phyloP scores from a whole-genome alignment of 2,329 filamentous ascomycete species.

The Trichoderma koningii region DNA sequence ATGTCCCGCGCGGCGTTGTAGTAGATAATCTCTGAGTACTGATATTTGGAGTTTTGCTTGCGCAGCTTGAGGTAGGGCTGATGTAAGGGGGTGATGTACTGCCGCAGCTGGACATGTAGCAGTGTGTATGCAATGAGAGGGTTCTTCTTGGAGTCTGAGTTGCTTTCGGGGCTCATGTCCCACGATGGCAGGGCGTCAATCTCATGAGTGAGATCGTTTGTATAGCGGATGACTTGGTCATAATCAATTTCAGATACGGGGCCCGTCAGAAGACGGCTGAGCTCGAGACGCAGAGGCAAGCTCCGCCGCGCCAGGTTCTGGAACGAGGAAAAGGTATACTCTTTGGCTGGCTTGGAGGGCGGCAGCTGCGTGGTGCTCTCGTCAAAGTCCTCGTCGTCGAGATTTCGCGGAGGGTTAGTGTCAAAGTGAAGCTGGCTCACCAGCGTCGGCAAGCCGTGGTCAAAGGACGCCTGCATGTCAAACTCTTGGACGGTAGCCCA shows the following conservation, averaged over 20 bases:
- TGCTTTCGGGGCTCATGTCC: conserved; percentile 45
- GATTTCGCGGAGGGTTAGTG: conserved; percentile 57
- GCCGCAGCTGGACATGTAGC: conserved; percentile 61
- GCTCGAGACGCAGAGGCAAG: conserved; percentile 57
- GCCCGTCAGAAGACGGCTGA: conserved; percentile 58
- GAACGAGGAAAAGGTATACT: conserved; percentile 62
- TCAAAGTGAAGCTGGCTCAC: conserved; percentile 60
- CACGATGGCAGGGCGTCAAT: conserved; percentile 62
- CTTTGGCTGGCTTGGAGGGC: conserved; percentile 51
- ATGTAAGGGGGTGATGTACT: conserved; percentile 64
- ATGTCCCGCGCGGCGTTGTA: conserved; percentile 64
- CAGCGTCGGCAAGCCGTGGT: conserved; percentile 61
- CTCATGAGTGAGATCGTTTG: conserved; percentile 61
- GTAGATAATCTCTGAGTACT: conserved; percentile 64
- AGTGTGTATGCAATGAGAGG: conserved; percentile 61
- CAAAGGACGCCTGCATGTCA: conserved; percentile 63
- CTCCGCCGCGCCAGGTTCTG: conserved; percentile 60
- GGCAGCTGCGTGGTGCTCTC: conserved; percentile 55
- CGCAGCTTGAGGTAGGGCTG: conserved; percentile 62
- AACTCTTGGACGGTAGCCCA: conserved; percentile 65
- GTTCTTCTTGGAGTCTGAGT: conserved; percentile 49
- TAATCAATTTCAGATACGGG: conserved; percentile 59
- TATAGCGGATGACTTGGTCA: conserved; percentile 63
- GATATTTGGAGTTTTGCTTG: conserved; percentile 62
- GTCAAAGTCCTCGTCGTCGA: conserved; percentile 61